Evolutionary conservation across 768 basidiomycete species (phyloP), one percentile per base, ranked within the genome.

Genomic region (Gymnopilus dilepis): DNA sequence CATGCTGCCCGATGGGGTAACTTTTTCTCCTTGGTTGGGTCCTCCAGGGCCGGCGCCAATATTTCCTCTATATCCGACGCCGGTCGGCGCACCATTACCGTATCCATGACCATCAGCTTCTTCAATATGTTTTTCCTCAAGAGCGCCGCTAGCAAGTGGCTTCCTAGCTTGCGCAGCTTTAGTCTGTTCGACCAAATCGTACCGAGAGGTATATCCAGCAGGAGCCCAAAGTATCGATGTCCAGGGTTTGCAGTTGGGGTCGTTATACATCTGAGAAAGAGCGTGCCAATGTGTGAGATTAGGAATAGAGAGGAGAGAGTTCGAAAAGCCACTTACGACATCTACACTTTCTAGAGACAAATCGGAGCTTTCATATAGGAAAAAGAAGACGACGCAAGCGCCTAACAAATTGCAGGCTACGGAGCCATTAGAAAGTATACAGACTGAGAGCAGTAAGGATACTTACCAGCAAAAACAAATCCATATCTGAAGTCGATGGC

Each of bases 361-460:
- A 62, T 86, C 83, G 6, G 85, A 82, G 7, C 85, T 85, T 70
- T 92, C 90, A 77, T 92, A 92, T 1, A 92, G 79, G 86, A 90
- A 91, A 70, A 90, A 79, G 71, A 77, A 91, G 19, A 90, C 88
- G 60, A 90, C 75, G 45, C 82, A 70, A 1, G 86, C 85, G 34
- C 82, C 85, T 28, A 74, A 73, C n/a, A 88, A 77, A 68, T 88
- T 88, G 69, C 86, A 88, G 28, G 82, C 82, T 78, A 37, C 0
- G n/a, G 34, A 53, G 34, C 34, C 37, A 30, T 22, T 19, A 21
- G 38, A 4, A 38, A 45, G n/a, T 40, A 11, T 17, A 0, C 11
- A 7, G 8, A 52, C n/a, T 11, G 19, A 11, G 13, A 28, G 17
- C 3, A 26, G 40, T 15, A 6, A 19, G n/a, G 28, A 21, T 21